A percentile compares a stretch with the other conserved stretches of the same genome.
Evolutionary conservation across 495 filamentous ascomycete genomes (phyloP).

Genomic region (Lasiosphaeria ovina): DNA sequence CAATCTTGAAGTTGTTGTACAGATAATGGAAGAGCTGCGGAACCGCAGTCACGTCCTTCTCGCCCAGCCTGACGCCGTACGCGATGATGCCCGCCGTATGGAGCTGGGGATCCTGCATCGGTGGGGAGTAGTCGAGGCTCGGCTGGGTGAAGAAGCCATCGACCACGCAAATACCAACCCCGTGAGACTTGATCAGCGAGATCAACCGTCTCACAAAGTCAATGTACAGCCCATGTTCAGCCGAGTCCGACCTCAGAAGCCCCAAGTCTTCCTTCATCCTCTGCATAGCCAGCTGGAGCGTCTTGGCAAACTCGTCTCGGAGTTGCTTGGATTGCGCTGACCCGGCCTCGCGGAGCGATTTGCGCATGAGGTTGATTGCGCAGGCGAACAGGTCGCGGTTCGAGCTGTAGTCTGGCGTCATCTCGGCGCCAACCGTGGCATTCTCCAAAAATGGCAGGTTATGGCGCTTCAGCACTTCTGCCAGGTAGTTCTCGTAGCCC

Average conservation of each 20-base stretch:
- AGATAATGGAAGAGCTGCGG: slow-evolving; percentile 51
- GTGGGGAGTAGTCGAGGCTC: slow-evolving; percentile 47
- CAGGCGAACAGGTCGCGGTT: slow-evolving; percentile 39
- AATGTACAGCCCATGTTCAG: slow-evolving; percentile 40
- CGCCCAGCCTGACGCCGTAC: slow-evolving; percentile 46
- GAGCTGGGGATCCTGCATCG: slow-evolving; percentile 47
- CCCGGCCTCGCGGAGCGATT: slow-evolving; percentile 29
- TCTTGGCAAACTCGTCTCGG: slow-evolving; percentile 34
- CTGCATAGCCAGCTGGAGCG: slow-evolving; percentile 44
- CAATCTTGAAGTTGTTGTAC: slow-evolving; percentile 50
- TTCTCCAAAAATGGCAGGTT: slow-evolving; percentile 33
- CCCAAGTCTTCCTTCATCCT: slow-evolving; percentile 47
- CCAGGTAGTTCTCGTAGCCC: slow-evolving; percentile 44
- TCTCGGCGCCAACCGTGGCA: slow-evolving; percentile 25
- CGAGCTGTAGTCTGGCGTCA: slow-evolving; percentile 39
- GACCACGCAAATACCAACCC: slow-evolving; percentile 41
- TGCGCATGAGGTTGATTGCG: slow-evolving; percentile 44
- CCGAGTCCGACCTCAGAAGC: slow-evolving; percentile 24
- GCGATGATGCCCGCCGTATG: slow-evolving; percentile 48
- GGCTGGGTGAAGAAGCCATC: slow-evolving; percentile 49
- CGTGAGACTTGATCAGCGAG: slow-evolving; percentile 46
- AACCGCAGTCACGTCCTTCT: slow-evolving; percentile 39
- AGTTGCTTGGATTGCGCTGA: slow-evolving; percentile 22
- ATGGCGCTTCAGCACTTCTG: slow-evolving; percentile 33
- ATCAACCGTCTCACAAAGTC: slow-evolving; percentile 45